Conservation (phyloP, 225 moss, liverwort and hornwort genomes). For the Anthoceros angustus region DNA sequence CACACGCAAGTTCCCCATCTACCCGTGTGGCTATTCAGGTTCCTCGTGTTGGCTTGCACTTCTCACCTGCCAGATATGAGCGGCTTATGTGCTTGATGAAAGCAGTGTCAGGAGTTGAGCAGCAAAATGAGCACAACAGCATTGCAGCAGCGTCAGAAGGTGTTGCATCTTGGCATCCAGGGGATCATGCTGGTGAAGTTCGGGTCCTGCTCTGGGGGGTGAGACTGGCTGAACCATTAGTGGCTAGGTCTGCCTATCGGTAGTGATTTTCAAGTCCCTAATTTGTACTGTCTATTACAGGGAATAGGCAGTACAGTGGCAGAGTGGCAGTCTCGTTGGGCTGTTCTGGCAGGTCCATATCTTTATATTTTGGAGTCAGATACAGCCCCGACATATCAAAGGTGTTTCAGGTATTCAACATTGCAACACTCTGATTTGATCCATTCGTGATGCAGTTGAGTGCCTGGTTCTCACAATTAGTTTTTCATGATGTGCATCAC, state of each 20-base stretch:
- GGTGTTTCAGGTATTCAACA: conserved; percentile 56
- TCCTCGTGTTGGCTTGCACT: conserved; percentile 88
- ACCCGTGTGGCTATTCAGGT: conserved; percentile 78
- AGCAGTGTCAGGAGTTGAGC: conserved; percentile 56
- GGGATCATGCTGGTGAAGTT: conserved; percentile 73
- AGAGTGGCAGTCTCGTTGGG: conserved; percentile 93
- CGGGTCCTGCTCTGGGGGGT: conserved; percentile 97
- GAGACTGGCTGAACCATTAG: conserved; percentile 11
- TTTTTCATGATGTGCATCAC: conserved; percentile 8
- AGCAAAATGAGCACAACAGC: conserved; percentile 19
- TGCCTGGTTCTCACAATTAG: not conserved
- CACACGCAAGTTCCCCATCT: conserved; percentile 81
- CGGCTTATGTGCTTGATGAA: conserved; percentile 60
- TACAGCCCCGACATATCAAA: conserved; percentile 57
- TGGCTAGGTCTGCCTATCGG: conserved; percentile 5
- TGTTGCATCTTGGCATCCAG: conserved; percentile 55
- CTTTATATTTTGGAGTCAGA: conserved; percentile 86
- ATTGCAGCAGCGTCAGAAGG: conserved; percentile 20
- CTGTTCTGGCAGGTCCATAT: conserved; percentile 70
- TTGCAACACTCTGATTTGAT: conserved; percentile 10
- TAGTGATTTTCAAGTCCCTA: not conserved
- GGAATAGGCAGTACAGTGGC: conserved; percentile 92
- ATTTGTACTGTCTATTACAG: conserved; percentile 16
- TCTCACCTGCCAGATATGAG: conserved; percentile 82
- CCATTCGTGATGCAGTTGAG: not conserved